Base-by-base conservation (phyloP, 2,329 filamentous ascomycete genomes). In the Pezicula neosporulosa region DNA sequence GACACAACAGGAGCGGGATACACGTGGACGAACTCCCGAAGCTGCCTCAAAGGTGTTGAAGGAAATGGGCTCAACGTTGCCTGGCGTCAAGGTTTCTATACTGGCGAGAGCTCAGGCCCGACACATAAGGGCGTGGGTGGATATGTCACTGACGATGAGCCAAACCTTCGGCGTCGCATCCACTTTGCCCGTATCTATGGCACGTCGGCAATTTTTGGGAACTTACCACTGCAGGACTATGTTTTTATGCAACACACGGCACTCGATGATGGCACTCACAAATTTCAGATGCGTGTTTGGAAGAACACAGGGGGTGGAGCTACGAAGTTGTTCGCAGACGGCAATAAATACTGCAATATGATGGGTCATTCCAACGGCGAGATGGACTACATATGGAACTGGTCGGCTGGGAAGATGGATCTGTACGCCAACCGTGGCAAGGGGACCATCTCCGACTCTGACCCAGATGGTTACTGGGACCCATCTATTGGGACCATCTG, bases 181-280 rank as follows among this genome's bases (percentile, higher is more conserved):
- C 54, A 60, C 13, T 64, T 66, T 41, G 65, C 60, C 13, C 49
- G 60, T 7, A 46, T 65, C 13, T 65, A 55, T 44, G 63, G 62
- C 39, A 44, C 46, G 15, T 47, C 39, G 4, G 27, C 54, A 21
- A 46, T 33, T 18, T 57, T 56, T 44, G 53, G 53, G 18, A 33
- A 53, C 12, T 46, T 53, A 1, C 38, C 47, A 16, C 38, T 35
- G 2, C 54, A 56, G 10, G 58, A 63, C 42, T 60, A 60, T n/a
- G 55, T 64, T 19, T 60, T 45, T 18, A 19, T 63, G 45, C 36
- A 60, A 15, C 53, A 63, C 33, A 36, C 33, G n/a, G 33, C 33
- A 9, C n/a, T n/a, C n/a, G 33, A 36, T 36, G 49, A 19, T 44
- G 37, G 49, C 9, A 13, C 53, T 52, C 50, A 51, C 41, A 35